These are phyloP conservation scores for Triglochin maritima DNA, from an alignment of 106 monocot species.

Conservation along the genomic window DNA sequence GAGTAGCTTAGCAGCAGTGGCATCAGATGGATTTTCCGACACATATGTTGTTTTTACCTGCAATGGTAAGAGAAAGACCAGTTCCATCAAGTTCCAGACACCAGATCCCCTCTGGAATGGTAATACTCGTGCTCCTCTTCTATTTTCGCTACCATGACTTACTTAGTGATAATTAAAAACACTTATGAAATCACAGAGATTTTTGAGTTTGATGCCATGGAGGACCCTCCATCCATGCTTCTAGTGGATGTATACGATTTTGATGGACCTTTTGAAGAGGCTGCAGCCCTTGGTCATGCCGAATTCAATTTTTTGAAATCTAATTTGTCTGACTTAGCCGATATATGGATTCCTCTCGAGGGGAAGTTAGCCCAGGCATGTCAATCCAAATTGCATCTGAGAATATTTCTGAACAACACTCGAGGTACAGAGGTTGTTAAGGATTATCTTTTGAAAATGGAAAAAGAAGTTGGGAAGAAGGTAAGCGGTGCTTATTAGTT, in stretches of 20 bases:
- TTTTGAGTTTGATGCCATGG: constrained; percentile 86
- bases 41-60: constrained; percentile 78
- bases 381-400: constrained; percentile 61
- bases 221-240: constrained; percentile 79
- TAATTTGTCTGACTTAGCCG: constrained; percentile 63
- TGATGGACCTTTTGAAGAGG: constrained; percentile 66
- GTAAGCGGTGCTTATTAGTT: constrained; percentile 13
- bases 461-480: constrained; percentile 85
- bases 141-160: not conserved
- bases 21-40: constrained; percentile 48
- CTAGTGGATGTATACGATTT: constrained; percentile 62
- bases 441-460: constrained; percentile 64
- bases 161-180: not conserved
- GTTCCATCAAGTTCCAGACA: constrained; percentile 81
- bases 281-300: constrained; percentile 48
- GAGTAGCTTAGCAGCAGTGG: constrained; percentile 31
- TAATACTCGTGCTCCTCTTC: constrained; percentile 8
- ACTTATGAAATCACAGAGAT: constrained; percentile 39
- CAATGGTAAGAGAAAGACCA: constrained; percentile 64
- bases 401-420: constrained; percentile 68
- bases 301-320: constrained; percentile 80
- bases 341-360: constrained; percentile 70
- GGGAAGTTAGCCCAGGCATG: constrained; percentile 62
- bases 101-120: constrained; percentile 76
- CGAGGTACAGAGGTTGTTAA: constrained; percentile 49